Conservation (phyloP, 805 yeast species). For the Yamadazyma insecticola region DNA sequence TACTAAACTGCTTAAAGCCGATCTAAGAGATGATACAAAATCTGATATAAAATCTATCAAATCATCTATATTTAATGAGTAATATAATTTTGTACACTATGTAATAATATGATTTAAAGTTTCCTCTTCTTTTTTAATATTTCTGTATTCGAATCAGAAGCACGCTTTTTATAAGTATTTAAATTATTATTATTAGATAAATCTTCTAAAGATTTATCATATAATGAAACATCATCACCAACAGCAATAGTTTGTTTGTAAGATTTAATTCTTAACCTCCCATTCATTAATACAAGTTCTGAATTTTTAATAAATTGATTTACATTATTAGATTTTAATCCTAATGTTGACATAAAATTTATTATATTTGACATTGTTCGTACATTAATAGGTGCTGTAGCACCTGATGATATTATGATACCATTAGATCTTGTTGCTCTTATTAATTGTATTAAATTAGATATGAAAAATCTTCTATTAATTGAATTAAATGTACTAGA, state of each 20-base stretch:
- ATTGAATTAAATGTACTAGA: conserved; percentile 21
- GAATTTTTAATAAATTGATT: conserved; percentile 58
- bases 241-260: conserved; percentile 70
- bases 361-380: conserved; percentile 67
- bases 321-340: conserved; percentile 62
- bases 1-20: no score
- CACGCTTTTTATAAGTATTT: conserved; percentile 9
- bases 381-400: conserved; percentile 48
- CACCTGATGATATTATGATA: conserved; percentile 74
- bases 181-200: conserved; percentile 23
- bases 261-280: conserved; percentile 66
- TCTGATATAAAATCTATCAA: no score
- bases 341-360: conserved; percentile 62
- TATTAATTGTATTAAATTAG: conserved; percentile 68
- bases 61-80: no score
- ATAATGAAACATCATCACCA: conserved; percentile 27
- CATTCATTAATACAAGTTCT: conserved; percentile 62
- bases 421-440: conserved; percentile 83
- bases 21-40: no score
- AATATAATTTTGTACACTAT: no score
- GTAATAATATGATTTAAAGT: no score
- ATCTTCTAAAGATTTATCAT: conserved; percentile 13
- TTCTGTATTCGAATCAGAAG: no score
- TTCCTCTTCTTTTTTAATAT: no score
- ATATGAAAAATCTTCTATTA: conserved; percentile 57